Evolutionary conservation across 2,329 filamentous ascomycete species (phyloP).

Genomic region (Fusarium pseudograminearum): DNA sequence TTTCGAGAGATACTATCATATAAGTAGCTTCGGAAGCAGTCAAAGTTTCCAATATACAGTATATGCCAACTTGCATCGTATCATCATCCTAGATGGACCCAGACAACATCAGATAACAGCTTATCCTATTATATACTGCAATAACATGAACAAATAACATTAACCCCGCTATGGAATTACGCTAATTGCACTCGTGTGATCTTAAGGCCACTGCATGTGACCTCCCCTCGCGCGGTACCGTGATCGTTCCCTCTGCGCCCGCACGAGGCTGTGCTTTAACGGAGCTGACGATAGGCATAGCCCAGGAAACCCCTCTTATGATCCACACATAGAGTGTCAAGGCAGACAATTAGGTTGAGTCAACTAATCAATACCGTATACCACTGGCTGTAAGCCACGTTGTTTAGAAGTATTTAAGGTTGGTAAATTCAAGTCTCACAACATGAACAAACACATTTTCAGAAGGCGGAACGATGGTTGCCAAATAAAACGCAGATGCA

Average conservation of each 20-base stretch:
- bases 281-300: background rate
- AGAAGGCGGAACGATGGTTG: background rate
- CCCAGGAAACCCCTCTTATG: background rate
- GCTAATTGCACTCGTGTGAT: conserved; percentile 19
- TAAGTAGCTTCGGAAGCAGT: background rate
- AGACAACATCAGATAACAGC: background rate
- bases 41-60: background rate
- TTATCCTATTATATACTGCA: background rate
- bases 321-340: background rate
- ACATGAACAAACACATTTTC: background rate
- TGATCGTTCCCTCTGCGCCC: conserved; percentile 26
- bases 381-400: background rate
- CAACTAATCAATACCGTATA: background rate
- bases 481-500: conserved; percentile 39
- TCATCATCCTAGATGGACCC: background rate
- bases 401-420: background rate
- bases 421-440: background rate
- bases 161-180: conserved; percentile 1
- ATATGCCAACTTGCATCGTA: background rate
- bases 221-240: conserved; percentile 17
- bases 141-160: background rate
- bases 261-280: conserved; percentile 22
- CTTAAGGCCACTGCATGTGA: conserved; percentile 29
- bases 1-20: background rate
- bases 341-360: background rate